Percentiles rank a stretch among this genome's conserved stretches.
phyloP scores from a whole-genome alignment of 768 basidiomycete species.

The Suillus discolor region DNA sequence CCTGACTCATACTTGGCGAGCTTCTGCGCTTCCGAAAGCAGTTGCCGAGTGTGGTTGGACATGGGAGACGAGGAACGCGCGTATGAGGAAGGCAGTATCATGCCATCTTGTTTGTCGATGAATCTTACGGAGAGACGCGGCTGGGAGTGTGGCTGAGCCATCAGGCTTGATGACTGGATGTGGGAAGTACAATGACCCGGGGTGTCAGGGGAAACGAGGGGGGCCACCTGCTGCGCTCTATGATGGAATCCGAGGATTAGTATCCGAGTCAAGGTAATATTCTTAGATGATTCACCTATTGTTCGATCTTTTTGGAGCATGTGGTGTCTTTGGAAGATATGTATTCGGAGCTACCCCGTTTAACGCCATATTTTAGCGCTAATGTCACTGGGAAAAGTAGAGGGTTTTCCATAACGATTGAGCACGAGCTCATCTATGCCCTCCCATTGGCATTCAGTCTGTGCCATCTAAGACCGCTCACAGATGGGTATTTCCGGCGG shows the following conservation, averaged over 20 bases:
- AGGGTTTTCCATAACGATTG: neutral
- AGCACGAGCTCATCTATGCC: too few species aligned
- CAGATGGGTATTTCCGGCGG: too few species aligned
- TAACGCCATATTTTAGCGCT: neutral
- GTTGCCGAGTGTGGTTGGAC: constrained; percentile 12
- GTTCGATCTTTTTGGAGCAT: neutral
- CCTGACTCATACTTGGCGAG: constrained; percentile 30
- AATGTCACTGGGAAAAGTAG: neutral
- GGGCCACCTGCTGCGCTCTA: neutral
- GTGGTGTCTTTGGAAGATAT: neutral
- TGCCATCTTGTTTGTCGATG: neutral
- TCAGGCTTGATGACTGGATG: neutral
- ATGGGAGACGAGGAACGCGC: neutral
- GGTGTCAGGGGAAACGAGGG: neutral
- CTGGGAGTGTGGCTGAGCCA: neutral
- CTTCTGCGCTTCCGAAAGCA: constrained; percentile 34
- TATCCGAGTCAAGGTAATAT: neutral
- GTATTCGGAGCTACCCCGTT: neutral
- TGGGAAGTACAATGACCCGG: neutral
- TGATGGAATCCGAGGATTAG: neutral
- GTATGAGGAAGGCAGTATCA: neutral
- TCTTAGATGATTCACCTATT: neutral
- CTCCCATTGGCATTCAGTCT: neutral
- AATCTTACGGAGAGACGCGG: neutral
- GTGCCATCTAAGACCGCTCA: neutral